phyloP scores from a whole-genome alignment of 192 early-diverging fungal genomes.

The Geosiphon pyriformis region DNA sequence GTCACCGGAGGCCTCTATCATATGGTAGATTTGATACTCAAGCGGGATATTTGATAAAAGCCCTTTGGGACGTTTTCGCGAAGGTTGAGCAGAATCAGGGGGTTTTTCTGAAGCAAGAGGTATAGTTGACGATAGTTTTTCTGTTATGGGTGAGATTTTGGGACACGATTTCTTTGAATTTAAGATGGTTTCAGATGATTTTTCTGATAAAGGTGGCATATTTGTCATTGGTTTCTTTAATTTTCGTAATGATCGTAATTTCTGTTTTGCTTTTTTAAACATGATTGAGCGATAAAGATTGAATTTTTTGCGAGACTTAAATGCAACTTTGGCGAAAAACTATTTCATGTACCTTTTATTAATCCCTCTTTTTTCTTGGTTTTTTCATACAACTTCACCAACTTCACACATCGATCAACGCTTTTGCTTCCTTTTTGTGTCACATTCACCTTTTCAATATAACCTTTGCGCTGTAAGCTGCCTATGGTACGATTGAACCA shows the following conservation, averaged over 20 bases:
- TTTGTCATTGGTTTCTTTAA: too few relatives aligned
- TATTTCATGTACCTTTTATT: neutral
- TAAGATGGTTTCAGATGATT: neutral
- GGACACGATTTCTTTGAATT: neutral
- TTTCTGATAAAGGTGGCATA: too few relatives aligned
- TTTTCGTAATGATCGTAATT: too few relatives aligned
- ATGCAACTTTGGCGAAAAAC: too few relatives aligned
- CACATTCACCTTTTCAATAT: slow-evolving; percentile 40
- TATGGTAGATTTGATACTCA: slow-evolving; percentile 58
- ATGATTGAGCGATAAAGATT: too few relatives aligned
- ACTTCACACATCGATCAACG: slow-evolving; percentile 44
- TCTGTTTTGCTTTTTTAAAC: too few relatives aligned
- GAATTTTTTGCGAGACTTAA: too few relatives aligned
- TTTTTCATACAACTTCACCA: slow-evolving; percentile 39
- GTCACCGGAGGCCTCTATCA: slow-evolving; percentile 45
- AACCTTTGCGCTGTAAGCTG: slow-evolving; percentile 39
- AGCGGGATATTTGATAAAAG: slow-evolving; percentile 51
- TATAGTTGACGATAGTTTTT: neutral
- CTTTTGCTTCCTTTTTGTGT: slow-evolving; percentile 19
- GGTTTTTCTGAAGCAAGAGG: slow-evolving; percentile 22
- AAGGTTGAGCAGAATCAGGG: slow-evolving; percentile 27
- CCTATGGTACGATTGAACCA: slow-evolving; percentile 58
- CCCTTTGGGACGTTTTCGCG: slow-evolving; percentile 44
- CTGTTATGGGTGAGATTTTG: too few relatives aligned
- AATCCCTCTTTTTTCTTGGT: neutral